Evolutionary conservation across 2,329 filamentous ascomycete species (phyloP).

Genomic region (Basipetospora chlamydospora): DNA sequence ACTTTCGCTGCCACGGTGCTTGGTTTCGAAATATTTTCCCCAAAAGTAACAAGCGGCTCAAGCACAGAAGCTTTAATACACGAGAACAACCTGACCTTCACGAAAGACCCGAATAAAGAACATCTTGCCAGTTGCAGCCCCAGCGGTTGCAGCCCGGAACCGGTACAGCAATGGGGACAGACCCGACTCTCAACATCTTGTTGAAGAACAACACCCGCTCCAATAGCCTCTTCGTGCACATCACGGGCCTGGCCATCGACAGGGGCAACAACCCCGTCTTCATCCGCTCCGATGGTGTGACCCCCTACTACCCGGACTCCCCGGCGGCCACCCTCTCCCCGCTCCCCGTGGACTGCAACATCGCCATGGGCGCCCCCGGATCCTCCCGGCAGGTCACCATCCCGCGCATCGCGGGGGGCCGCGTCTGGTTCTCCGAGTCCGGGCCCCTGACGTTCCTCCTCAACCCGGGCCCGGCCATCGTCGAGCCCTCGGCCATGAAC

Average conservation of each 20-base stretch:
- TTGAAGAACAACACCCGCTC: constrained; percentile 53
- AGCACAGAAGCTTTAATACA: too few relatives aligned
- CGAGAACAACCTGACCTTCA: too few relatives aligned
- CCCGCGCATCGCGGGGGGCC: constrained; percentile 54
- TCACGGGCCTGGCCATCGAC: constrained; percentile 52
- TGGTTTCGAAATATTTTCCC: too few relatives aligned
- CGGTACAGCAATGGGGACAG: too few relatives aligned
- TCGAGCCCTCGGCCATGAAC: constrained; percentile 62
- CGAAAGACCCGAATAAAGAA: too few relatives aligned
- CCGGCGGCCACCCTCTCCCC: constrained; percentile 35
- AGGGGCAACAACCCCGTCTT: constrained; percentile 46
- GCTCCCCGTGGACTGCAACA: constrained; percentile 44
- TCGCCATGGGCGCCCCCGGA: constrained; percentile 48
- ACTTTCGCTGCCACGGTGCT: too few relatives aligned
- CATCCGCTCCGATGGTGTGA: constrained; percentile 50
- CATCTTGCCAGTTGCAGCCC: too few relatives aligned
- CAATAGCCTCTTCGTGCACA: constrained; percentile 44
- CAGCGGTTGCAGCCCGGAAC: too few relatives aligned
- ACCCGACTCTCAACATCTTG: constrained; percentile 36
- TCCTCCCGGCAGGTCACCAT: constrained; percentile 45
- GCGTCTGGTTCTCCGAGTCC: constrained; percentile 56
- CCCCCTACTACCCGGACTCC: constrained; percentile 48
- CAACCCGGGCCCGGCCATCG: constrained; percentile 57
- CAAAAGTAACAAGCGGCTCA: too few relatives aligned
- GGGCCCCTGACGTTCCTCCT: constrained; percentile 50